Percentiles rank a stretch among this genome's conserved stretches.
Evolutionary conservation across 495 filamentous ascomycete species (phyloP).

Genomic region (Lophiostoma macrostomum): DNA sequence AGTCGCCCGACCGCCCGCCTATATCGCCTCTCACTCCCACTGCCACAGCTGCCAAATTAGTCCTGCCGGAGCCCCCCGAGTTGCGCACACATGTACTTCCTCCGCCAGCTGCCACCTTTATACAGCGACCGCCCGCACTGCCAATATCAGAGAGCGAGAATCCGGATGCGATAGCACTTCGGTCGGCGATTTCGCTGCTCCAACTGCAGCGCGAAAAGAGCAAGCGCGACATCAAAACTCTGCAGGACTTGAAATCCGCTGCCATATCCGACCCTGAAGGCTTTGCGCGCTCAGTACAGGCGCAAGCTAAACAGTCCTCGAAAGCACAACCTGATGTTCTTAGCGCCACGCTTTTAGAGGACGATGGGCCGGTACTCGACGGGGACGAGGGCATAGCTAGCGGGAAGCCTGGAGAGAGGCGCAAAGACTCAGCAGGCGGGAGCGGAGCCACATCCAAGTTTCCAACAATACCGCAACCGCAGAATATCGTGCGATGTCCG

Average conservation of each 20-base stretch:
- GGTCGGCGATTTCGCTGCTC: conserved; percentile 73
- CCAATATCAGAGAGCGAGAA: conserved; percentile 75
- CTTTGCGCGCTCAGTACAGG: conserved; percentile 60
- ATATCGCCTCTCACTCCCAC: conserved; percentile 39
- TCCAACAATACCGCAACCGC: conserved; percentile 65
- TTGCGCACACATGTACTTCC: conserved; percentile 4
- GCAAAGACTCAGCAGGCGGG: conserved; percentile 35
- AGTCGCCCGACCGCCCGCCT: conserved; percentile 35
- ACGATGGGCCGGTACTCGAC: conserved; percentile 21
- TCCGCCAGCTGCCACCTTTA: conserved; percentile 36
- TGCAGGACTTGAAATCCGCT: conserved; percentile 60
- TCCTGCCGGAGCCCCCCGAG: conserved; percentile 9
- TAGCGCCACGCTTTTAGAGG: conserved; percentile 16
- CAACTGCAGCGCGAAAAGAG: conserved; percentile 78
- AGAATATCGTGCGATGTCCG: conserved; percentile 79
- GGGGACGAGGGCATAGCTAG: conserved; percentile 35
- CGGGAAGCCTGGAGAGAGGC: conserved; percentile 40
- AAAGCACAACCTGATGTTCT: conserved; percentile 15
- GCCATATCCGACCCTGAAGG: conserved; percentile 66
- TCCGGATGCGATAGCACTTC: conserved; percentile 78
- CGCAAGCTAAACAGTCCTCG: conserved; percentile 6
- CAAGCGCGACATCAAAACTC: conserved; percentile 61
- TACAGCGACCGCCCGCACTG: conserved; percentile 53
- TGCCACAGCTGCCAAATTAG: conserved; percentile 31
- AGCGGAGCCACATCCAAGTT: conserved; percentile 35